Conservation (phyloP, 1,284 basidiomycete species). For the Macrocystidia cucumis region DNA sequence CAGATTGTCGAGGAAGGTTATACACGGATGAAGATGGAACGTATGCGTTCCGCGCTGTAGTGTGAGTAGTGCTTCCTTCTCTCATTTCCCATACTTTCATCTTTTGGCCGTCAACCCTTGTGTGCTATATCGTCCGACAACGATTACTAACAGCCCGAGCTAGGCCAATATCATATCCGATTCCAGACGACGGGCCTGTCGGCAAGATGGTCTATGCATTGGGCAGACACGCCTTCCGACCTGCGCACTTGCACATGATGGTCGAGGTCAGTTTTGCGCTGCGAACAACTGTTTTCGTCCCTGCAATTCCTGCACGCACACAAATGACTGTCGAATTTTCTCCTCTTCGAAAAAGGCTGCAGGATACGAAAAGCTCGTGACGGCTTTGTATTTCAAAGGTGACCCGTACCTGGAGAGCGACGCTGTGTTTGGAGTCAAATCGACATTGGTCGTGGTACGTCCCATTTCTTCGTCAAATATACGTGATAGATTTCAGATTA, state of each 20-base stretch:
- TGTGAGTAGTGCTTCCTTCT: constrained; percentile 22
- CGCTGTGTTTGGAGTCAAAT: constrained; percentile 75
- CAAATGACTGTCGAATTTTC: not conserved
- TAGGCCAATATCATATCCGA: constrained; percentile 70
- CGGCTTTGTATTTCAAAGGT: constrained; percentile 69
- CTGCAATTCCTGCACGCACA: not conserved
- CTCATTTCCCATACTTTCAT: not conserved
- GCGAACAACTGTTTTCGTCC: too few species aligned
- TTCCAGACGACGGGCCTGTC: constrained; percentile 77
- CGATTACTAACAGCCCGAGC: too few species aligned
- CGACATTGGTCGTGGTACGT: constrained; percentile 36
- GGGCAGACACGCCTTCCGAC: constrained; percentile 64
- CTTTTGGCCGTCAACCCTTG: not conserved
- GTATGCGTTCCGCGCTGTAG: constrained; percentile 70
- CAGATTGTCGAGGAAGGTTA: constrained; percentile 76
- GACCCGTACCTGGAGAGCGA: constrained; percentile 64
- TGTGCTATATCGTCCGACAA: too few species aligned
- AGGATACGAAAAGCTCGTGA: constrained; percentile 68
- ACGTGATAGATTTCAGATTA: not conserved
- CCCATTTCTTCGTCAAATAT: too few species aligned
- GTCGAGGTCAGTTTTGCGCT: constrained; percentile 40
- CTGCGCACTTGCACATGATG: constrained; percentile 74
- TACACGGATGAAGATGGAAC: constrained; percentile 55
- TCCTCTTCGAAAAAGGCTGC: constrained; percentile 30
- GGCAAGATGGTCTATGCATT: constrained; percentile 51